Conservation (phyloP, 2,329 filamentous ascomycete species). For the Ophiostoma quercus region DNA sequence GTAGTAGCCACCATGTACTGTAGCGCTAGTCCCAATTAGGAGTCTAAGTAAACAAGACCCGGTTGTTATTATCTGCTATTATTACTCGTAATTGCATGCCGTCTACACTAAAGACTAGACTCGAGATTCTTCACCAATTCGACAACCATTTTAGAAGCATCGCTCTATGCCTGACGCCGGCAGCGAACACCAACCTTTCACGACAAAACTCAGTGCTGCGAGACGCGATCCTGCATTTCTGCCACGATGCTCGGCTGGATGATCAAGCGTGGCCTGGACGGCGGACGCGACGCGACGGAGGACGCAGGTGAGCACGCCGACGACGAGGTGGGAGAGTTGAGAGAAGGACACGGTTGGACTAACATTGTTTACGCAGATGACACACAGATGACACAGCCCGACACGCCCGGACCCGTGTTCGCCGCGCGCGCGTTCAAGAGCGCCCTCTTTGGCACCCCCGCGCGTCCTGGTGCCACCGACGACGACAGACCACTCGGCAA, state of each 20-base stretch:
- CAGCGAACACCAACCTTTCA: not conserved
- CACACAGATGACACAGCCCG: conserved; percentile 52
- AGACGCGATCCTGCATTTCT: not conserved
- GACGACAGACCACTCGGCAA: conserved; percentile 32
- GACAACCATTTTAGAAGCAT: conserved; percentile 8
- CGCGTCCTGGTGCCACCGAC: conserved; percentile 32
- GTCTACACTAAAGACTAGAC: not conserved
- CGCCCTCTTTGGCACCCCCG: conserved; percentile 58
- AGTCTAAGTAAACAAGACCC: conserved; percentile 30
- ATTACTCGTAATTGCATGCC: not conserved
- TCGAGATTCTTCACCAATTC: not conserved
- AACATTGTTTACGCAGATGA: conserved; percentile 33
- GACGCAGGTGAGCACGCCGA: conserved; percentile 12
- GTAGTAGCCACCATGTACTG: not conserved
- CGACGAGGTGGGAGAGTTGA: not conserved
- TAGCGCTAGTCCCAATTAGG: conserved; percentile 28
- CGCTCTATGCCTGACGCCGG: not conserved
- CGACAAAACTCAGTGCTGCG: not conserved
- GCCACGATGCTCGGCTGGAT: conserved; percentile 55
- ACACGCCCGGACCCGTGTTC: conserved; percentile 62
- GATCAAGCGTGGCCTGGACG: conserved; percentile 44
- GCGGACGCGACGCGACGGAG: conserved; percentile 26
- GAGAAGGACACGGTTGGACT: conserved; percentile 14
- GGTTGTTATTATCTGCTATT: not conserved
- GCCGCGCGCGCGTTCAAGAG: conserved; percentile 60